phyloP scores from a whole-genome alignment of 768 basidiomycete species.

The Paxillus rubicundulus region DNA sequence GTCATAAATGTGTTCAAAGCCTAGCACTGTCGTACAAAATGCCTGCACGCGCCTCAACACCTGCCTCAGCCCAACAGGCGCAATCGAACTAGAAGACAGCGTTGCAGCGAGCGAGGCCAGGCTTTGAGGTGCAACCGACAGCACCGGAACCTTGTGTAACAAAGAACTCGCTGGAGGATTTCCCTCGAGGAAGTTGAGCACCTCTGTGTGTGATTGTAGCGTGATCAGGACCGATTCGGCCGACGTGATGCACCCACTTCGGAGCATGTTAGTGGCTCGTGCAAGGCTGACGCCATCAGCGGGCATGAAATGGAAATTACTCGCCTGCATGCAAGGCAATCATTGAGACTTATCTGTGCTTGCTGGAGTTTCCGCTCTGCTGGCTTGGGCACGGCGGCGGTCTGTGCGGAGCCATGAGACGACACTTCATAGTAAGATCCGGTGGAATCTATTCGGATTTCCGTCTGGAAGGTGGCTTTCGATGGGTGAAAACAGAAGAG shows the following conservation, averaged over 20 bases:
- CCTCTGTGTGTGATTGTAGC: slow-evolving; percentile 91
- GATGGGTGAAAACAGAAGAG: background rate
- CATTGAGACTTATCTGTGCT: slow-evolving; percentile 94
- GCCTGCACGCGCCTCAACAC: slow-evolving; percentile 69
- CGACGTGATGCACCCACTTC: slow-evolving; percentile 95
- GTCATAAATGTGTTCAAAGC: slow-evolving; percentile 84
- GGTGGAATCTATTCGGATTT: slow-evolving; percentile 83
- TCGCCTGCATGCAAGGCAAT: slow-evolving; percentile 97
- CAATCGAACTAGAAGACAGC: slow-evolving; percentile 44
- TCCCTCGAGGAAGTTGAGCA: slow-evolving; percentile 69
- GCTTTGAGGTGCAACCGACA: slow-evolving; percentile 89
- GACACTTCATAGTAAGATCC: slow-evolving; percentile 89
- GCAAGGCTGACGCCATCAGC: background rate
- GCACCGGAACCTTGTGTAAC: slow-evolving; percentile 55
- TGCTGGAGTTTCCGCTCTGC: slow-evolving; percentile 70
- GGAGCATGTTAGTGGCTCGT: slow-evolving; percentile 10
- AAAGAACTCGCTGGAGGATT: slow-evolving; percentile 45
- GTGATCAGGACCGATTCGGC: slow-evolving; percentile 97
- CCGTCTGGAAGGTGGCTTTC: slow-evolving; percentile 54
- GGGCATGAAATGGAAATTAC: slow-evolving; percentile 24
- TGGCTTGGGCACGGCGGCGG: slow-evolving; percentile 21
- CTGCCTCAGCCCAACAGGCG: slow-evolving; percentile 48
- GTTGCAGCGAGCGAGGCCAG: slow-evolving; percentile 78
- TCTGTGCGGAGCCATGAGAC: slow-evolving; percentile 23
- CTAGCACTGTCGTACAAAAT: slow-evolving; percentile 66